Conservation (phyloP, 306 rosid genomes). For the Dryas drummondii region DNA sequence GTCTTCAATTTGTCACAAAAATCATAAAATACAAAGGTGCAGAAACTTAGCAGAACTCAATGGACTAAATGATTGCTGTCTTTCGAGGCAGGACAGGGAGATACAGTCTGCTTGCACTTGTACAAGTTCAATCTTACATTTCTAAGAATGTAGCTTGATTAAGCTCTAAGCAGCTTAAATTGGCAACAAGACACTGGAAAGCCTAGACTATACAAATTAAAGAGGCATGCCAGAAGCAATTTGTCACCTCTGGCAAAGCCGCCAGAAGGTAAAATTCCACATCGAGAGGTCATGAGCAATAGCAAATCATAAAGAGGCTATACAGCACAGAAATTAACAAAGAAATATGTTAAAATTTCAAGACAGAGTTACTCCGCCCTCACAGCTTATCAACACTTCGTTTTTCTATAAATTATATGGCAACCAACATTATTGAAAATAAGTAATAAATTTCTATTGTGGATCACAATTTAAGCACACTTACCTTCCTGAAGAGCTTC, state of each 20-base stretch:
- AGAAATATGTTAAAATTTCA: not conserved
- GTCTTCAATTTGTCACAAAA: not conserved
- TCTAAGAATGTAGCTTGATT: no score
- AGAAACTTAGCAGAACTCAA: not conserved
- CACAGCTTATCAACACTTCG: not conserved
- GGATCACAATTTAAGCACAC: not conserved
- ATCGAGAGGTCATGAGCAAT: not conserved
- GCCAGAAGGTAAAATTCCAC: not conserved
- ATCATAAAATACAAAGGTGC: not conserved
- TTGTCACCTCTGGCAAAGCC: not conserved
- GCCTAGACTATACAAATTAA: not conserved
- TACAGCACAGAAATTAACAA: not conserved
- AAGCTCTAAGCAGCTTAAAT: not conserved
- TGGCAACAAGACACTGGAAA: not conserved
- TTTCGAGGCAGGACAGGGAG: not conserved
- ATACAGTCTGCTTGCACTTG: not conserved
- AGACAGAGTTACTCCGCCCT: not conserved
- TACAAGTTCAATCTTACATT: not conserved
- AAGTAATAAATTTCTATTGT: not conserved
- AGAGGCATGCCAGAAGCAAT: not conserved
- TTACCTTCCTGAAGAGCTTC: constrained; percentile 93
- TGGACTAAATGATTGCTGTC: not conserved
- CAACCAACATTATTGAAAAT: not conserved
- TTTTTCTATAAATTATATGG: not conserved
- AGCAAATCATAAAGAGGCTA: not conserved